Evolutionary conservation across 1,284 basidiomycete species (phyloP), one percentile per base, ranked within the genome.

Genomic region (Kalmanozyma brasiliensis): DNA sequence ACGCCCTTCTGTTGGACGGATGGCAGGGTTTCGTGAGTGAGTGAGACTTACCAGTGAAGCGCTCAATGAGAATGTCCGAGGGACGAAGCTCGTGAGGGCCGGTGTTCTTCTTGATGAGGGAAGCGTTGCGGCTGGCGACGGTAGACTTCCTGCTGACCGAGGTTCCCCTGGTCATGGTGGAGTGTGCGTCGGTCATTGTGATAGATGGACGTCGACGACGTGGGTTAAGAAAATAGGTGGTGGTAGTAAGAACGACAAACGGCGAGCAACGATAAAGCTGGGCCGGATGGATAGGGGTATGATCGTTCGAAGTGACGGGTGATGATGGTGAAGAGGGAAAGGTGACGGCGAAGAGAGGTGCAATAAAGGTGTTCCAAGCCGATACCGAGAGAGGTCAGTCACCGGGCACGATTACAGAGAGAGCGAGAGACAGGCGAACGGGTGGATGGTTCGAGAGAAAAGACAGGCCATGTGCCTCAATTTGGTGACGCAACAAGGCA

Each of bases 41-140:
- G 26, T 17, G 45, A 8, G 9, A 26, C 79, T 53, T 68, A 81
- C 79, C 79, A 47, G 70, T 81, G 77, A 82, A 82, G 56, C 95
- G 89, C 84, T 98, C 95, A 78, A 98, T 97, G 83, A 98, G 91
- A 77, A 98, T 89, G 84, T 98, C 95, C 14, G 92, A 94, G 1
- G 95, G 95, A 61, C 90, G 88, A 61, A 98, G 87, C 85, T 98
- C 95, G 81, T 93, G 89, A 0, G 82, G 79, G 44, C 82, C 83
- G 9, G 83, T 83, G 71, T 81, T 81, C 76, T 83, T 84, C 78
- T 83, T 83, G 76, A 84, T 84, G 53, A 84, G 74, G 48, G 81
- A 82, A 29, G 80, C 80, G 72, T 84, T 82, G 56, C 83, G 78
- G 70, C 73, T 75, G 49, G 79, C 78, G 56, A 81, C 71, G 40